These are phyloP conservation scores for Xylogone sp. DNA, from an alignment of 2,329 filamentous ascomycete species.

Conservation along the genomic window DNA sequence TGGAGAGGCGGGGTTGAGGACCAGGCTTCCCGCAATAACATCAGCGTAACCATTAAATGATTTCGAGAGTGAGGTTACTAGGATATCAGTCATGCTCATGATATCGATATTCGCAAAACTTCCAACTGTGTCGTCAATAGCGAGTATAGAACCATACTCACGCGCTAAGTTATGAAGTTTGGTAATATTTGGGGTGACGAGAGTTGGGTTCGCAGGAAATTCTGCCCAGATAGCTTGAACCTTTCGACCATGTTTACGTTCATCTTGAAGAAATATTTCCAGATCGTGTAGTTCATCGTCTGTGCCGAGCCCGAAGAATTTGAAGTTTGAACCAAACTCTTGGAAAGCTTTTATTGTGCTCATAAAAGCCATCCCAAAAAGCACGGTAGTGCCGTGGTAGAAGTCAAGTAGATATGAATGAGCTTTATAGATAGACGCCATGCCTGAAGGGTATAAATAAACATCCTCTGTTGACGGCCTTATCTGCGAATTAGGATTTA, in stretches of 20 bases:
- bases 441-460: conserved; percentile 50
- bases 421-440: conserved; percentile 45
- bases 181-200: conserved; percentile 37
- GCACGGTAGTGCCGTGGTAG: conserved; percentile 32
- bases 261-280: conserved; percentile 38
- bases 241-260: conserved; percentile 25
- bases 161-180: conserved; percentile 37
- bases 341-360: conserved; percentile 44
- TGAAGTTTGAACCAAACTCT: conserved; percentile 36
- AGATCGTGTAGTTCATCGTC: conserved; percentile 39
- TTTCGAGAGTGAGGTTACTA: conserved; percentile 54
- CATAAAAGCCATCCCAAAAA: conserved; percentile 50
- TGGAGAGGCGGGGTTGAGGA: conserved; percentile 43
- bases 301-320: conserved; percentile 43
- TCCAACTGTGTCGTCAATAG: conserved; percentile 34
- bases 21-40: conserved; percentile 48
- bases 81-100: conserved; percentile 38
- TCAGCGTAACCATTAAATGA: conserved; percentile 54
- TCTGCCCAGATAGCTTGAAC: conserved; percentile 48
- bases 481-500: conserved; percentile 1
- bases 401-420: conserved; percentile 34
- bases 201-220: conserved; percentile 43
- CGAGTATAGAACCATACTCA: conserved; percentile 25
- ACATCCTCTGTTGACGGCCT: conserved; percentile 36
- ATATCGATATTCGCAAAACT: conserved; percentile 40